A percentile compares a stretch with the other conserved stretches of the same genome.
phyloP scores from a whole-genome alignment of 202 grass and related monocot species.

The Brachypodium distachyon region DNA sequence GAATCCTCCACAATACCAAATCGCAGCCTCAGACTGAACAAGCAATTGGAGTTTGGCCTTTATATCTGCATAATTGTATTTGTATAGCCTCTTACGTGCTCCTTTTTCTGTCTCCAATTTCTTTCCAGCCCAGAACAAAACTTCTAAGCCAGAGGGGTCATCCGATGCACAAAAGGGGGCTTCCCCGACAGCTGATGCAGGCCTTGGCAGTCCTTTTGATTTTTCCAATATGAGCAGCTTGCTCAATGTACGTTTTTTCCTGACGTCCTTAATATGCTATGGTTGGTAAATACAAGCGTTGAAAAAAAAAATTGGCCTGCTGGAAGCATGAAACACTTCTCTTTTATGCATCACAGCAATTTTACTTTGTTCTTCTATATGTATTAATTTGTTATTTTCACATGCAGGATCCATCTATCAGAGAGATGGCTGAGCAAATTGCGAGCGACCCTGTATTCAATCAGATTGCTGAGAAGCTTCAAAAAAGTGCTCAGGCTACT shows the following conservation, averaged over 20 bases:
- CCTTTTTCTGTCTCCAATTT: background rate
- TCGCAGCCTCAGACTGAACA: no score
- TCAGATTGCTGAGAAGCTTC: slow-evolving; percentile 88
- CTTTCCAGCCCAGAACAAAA: slow-evolving; percentile 55
- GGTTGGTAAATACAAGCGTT: background rate
- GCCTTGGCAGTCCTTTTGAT: slow-evolving; percentile 60
- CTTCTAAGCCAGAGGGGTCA: slow-evolving; percentile 38
- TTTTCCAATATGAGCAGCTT: slow-evolving; percentile 64
- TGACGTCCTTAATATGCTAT: background rate
- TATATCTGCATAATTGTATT: background rate
- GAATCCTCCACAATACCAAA: no score
- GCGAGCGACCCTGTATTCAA: slow-evolving; percentile 69
- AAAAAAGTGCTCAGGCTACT: slow-evolving; percentile 57
- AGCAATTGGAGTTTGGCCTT: background rate
- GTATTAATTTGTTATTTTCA: slow-evolving; percentile 6
- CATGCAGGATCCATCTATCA: slow-evolving; percentile 82
- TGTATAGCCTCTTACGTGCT: background rate
- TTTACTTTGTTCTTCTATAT: background rate
- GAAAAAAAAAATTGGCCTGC: background rate
- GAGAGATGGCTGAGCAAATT: slow-evolving; percentile 90
- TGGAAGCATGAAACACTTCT: background rate
- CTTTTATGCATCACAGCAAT: background rate
- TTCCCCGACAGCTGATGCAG: slow-evolving; percentile 10
- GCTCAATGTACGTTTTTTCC: slow-evolving; percentile 51
- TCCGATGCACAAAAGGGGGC: slow-evolving; percentile 11